A percentile compares a stretch with the other conserved stretches of the same genome.
phyloP scores from a whole-genome alignment of 1,284 basidiomycete species.

The Vanrija pseudolonga region DNA sequence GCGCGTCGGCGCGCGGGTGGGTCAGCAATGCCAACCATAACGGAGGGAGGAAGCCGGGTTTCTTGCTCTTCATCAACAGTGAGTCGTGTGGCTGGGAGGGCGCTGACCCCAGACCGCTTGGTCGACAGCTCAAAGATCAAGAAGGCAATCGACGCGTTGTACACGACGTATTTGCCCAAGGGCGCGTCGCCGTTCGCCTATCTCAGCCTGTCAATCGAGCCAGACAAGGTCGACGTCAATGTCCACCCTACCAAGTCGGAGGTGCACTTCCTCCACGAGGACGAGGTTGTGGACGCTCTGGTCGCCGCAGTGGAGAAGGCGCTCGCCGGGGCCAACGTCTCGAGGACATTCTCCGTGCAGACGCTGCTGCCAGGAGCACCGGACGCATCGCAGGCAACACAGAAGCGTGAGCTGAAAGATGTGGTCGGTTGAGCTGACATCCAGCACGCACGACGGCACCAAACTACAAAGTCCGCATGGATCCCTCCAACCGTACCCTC shows the following conservation, averaged over 20 bases:
- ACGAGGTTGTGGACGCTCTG: constrained; percentile 75
- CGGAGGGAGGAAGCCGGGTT: constrained; percentile 67
- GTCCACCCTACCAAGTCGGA: constrained; percentile 98
- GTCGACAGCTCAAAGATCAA: constrained; percentile 88
- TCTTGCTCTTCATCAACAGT: constrained; percentile 98
- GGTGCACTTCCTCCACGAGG: constrained; percentile 92
- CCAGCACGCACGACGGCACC: constrained; percentile 53
- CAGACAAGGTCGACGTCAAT: constrained; percentile 89
- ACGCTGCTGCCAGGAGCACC: constrained; percentile 47
- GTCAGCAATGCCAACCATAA: constrained; percentile 88
- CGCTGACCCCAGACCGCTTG: constrained; percentile 66
- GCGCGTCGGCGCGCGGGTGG: constrained; percentile 63
- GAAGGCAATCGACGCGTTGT: constrained; percentile 80
- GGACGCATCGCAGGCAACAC: constrained; percentile 10
- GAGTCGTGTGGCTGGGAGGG: constrained; percentile 36
- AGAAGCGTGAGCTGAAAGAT: constrained; percentile 9
- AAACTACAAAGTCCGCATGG: constrained; percentile 90
- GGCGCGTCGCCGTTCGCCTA: constrained; percentile 89
- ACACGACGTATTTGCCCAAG: constrained; percentile 83
- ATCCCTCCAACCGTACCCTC: constrained; percentile 78
- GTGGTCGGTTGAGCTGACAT: not conserved
- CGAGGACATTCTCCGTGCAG: constrained; percentile 78
- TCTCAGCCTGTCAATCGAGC: constrained; percentile 79
- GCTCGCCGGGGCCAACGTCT: constrained; percentile 62
- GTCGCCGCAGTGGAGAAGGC: constrained; percentile 67